Evolutionary conservation across 2,329 filamentous ascomycete species (phyloP), one percentile per base, ranked within the genome.

Genomic region (Capronia americana): DNA sequence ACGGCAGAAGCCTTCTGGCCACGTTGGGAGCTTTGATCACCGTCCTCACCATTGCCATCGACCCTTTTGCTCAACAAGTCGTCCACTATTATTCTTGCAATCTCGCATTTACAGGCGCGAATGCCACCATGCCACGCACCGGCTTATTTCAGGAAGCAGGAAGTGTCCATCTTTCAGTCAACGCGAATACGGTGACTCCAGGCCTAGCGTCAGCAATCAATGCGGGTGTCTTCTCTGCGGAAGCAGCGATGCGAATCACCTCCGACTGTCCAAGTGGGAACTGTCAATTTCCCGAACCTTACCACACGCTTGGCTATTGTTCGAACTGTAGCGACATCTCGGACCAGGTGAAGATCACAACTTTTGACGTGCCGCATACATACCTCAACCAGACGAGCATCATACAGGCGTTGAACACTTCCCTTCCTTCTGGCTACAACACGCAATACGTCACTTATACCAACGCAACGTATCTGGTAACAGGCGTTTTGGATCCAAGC

Each of bases 41-140:
- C n/a, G 55, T 75, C 12, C 51, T 74, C 8, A 28, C 72, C 4
- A 50, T 75, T 24, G 70, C 68, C 2, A 67, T 75, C 28, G 74
- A 75, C 64, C 74, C 74, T 8, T 75, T 75, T 32, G 63, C 74
- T 5, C 74, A 76, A 62, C 74, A 74, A 66, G 66, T 71, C 12
- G 46, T 73, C 14, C 30, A 57, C 2, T 68, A 64, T 50, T 58
- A 65, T 28, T 46, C 34, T 17, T 58, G 56, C 56, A 44, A 24
- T 23, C 56, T 24, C 26, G 32, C 56, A 26, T 20, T 6, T 14
- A 28, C 48, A 17, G 26, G 14, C 20, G 10, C 20, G 6, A 53
- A 53, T 26, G 48, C 48, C 20, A 53, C 48, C 48, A 53, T 53
- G 48, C 48, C 48, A 53, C 48, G 48, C 20, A 53, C 48, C 8